A percentile compares a stretch with the other conserved stretches of the same genome.
Conservation (phyloP, 345 rosid species). For the Physaria fendleri region DNA sequence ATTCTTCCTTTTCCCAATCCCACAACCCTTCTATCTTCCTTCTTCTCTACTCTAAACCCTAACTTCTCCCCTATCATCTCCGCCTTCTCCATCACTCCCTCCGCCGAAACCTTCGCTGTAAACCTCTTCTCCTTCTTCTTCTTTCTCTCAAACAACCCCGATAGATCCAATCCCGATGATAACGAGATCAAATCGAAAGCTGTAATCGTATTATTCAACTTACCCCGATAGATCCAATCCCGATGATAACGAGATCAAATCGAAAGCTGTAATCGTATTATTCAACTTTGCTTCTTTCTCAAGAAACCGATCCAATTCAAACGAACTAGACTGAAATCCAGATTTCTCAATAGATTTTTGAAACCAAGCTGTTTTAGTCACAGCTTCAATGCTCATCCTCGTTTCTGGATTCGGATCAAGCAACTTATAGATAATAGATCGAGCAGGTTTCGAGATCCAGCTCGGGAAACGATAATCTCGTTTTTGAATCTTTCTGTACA, state of each 20-base stretch:
- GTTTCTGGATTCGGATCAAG: slow-evolving; percentile 74
- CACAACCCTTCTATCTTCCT: slow-evolving; percentile 38
- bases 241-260: too few species aligned
- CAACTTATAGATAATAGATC: slow-evolving; percentile 43
- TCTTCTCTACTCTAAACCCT: slow-evolving; percentile 60
- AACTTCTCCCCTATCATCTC: slow-evolving; percentile 53
- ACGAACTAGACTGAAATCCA: neutral
- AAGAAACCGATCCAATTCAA: slow-evolving; percentile 2
- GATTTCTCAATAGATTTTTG: slow-evolving; percentile 29
- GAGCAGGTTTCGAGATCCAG: slow-evolving; percentile 48
- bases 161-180: slow-evolving; percentile 63
- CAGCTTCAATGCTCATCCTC: slow-evolving; percentile 50
- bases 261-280: too few species aligned
- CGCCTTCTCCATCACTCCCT: slow-evolving; percentile 49
- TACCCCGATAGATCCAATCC: too few species aligned
- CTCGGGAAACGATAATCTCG: slow-evolving; percentile 57
- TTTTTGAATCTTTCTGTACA: slow-evolving; percentile 51
- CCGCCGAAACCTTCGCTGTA: slow-evolving; percentile 41
- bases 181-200: slow-evolving; percentile 77
- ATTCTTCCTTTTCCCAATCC: slow-evolving; percentile 58
- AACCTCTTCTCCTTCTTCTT: slow-evolving; percentile 55
- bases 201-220: slow-evolving; percentile 29
- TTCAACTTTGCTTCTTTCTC: slow-evolving; percentile 15
- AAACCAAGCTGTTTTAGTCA: slow-evolving; percentile 54
- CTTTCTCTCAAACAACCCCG: slow-evolving; percentile 49